Evolutionary conservation across 2,329 filamentous ascomycete genomes (phyloP), one percentile per base, ranked within the genome.

Genomic region (Colletotrichum salicis): DNA sequence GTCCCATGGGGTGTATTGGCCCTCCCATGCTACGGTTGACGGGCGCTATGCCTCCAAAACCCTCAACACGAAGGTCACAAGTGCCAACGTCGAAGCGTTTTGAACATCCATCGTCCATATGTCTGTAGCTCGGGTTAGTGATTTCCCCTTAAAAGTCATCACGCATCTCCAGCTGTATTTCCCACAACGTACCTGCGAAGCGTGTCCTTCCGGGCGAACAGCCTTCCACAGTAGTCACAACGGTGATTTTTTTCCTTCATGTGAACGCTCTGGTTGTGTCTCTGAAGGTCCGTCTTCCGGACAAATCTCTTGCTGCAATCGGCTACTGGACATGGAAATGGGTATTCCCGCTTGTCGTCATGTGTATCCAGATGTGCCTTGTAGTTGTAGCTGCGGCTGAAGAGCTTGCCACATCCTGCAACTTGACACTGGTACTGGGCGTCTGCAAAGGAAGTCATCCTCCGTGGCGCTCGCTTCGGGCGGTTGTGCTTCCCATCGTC

Each of bases 341-440:
- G 90, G 76, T 93, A 93, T 76, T 90, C 89, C 68, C 92, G 87
- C 71, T 89, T 87, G 15, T 93, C 90, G 78, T 96, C 91, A 78
- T 97, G 95, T 1, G 91, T 95, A 78, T 95, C 92, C 87, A 95
- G 88, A 80, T 97, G 95, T 35, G 94, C 93, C 78, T 93, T 95
- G 83, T 92, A 94, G 82, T 97, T 97, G 84, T 96, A 97, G 77
- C 90, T 92, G 73, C 95, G 87, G 75, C 93, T 94, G 79, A 97
- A 97, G 19, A 92, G 88, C 80, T 92, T 94, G 7, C 92, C 91
- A 78, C 95, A 97, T 2, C 91, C 86, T 70, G 90, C 87, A 45
- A 90, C 84, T 66, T 86, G 84, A 78, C 95, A 97, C 74, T 89
- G 86, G 80, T 90, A 92, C 76, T 91, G 93, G 66, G 92, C 92